A percentile compares a stretch with the other conserved stretches of the same genome.
These are phyloP conservation scores for Encephalitozoon intestinalis DNA, from an alignment of 371 early-diverging fungal genomes.

Conservation along the genomic window DNA sequence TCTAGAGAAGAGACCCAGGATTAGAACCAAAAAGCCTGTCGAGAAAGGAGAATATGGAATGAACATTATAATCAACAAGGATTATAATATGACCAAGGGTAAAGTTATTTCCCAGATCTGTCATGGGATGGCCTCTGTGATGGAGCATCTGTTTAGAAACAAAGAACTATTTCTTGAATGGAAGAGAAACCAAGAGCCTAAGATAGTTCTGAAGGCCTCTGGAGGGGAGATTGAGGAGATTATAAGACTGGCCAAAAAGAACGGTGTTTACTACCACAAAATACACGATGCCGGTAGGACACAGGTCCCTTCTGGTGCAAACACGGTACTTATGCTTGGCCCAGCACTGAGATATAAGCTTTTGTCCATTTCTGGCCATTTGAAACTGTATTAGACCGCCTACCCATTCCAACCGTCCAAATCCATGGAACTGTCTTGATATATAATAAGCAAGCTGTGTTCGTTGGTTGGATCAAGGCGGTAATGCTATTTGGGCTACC, in stretches of 20 bases:
- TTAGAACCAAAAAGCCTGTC: neutral
- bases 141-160: slow-evolving; percentile 4
- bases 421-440: neutral
- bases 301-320: slow-evolving; percentile 83
- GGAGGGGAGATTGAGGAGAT: slow-evolving; percentile 34
- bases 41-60: slow-evolving; percentile 12
- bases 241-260: slow-evolving; percentile 9
- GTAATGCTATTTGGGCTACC: no score
- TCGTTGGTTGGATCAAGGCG: neutral
- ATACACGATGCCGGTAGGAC: slow-evolving; percentile 82
- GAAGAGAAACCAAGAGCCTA: slow-evolving; percentile 47
- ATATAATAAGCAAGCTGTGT: neutral
- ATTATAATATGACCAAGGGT: slow-evolving; percentile 58
- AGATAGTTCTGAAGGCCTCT: slow-evolving; percentile 49
- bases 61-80: slow-evolving; percentile 46
- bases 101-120: slow-evolving; percentile 58
- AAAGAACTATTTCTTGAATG: slow-evolving; percentile 22
- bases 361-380: neutral
- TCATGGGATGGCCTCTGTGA: slow-evolving; percentile 53
- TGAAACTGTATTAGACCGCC: neutral
- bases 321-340: slow-evolving; percentile 85
- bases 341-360: slow-evolving; percentile 63
- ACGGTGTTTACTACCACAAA: slow-evolving; percentile 15
- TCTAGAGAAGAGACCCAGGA: neutral
- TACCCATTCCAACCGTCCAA: neutral